phyloP scores from a whole-genome alignment of 306 rosid species.

The Acacia acuminata region DNA sequence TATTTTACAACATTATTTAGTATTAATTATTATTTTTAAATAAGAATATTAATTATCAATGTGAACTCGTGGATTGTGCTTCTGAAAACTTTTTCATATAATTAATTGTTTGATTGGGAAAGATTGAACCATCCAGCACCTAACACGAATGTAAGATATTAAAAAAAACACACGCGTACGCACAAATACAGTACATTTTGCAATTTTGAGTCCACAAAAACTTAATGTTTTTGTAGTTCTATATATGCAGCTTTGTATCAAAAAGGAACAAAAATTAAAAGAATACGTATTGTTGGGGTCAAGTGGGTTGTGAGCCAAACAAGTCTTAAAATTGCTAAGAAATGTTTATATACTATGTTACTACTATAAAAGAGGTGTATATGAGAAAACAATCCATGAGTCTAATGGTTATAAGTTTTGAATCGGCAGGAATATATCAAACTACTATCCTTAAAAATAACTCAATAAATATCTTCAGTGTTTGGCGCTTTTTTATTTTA shows the following conservation, averaged over 20 bases:
- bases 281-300: background rate
- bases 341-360: too few species aligned
- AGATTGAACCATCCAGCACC: background rate
- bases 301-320: background rate
- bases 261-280: too few species aligned
- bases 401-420: background rate
- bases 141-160: background rate
- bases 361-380: background rate
- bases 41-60: background rate
- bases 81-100: background rate
- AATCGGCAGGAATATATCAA: too few species aligned
- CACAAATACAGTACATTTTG: background rate
- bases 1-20: too few species aligned
- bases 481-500: background rate
- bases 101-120: background rate
- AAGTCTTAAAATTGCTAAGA: background rate
- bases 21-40: too few species aligned
- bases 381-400: background rate
- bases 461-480: background rate
- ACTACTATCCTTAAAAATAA: too few species aligned
- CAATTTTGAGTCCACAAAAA: background rate
- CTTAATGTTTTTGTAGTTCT: background rate
- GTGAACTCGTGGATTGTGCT: background rate
- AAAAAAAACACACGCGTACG: too few species aligned
- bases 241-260: background rate